These are phyloP conservation scores for Leersia perrieri DNA, from an alignment of 176 grass and related monocot genomes.

Conservation along the genomic window DNA sequence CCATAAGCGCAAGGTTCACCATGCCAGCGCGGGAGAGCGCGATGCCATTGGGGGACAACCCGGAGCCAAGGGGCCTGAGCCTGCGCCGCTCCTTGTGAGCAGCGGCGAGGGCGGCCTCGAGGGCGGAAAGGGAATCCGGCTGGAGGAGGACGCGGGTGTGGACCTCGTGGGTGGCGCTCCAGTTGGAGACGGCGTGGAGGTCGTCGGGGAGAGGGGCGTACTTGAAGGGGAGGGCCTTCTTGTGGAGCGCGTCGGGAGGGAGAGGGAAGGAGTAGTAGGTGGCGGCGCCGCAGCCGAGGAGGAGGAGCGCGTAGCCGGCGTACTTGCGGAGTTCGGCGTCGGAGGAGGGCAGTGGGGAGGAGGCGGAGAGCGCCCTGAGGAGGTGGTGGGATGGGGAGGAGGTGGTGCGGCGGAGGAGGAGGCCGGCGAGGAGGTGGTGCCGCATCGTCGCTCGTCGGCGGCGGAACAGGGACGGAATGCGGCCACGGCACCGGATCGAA, in stretches of 20 bases:
- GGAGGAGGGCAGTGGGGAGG: slow-evolving; percentile 34
- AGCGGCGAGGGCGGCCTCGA: slow-evolving; percentile 41
- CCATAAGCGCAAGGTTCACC: slow-evolving; percentile 91
- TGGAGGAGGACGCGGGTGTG: slow-evolving; percentile 78
- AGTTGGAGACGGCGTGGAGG: slow-evolving; percentile 84
- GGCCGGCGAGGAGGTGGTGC: slow-evolving; percentile 53
- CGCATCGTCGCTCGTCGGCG: slow-evolving; percentile 41
- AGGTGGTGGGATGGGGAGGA: slow-evolving; percentile 10
- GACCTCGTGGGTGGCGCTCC: slow-evolving; percentile 94
- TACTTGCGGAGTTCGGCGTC: slow-evolving; percentile 65
- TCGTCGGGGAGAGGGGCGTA: slow-evolving; percentile 83
- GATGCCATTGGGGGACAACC: slow-evolving; percentile 81
- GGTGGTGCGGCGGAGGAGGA: slow-evolving; percentile 32
- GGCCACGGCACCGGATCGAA: slow-evolving; percentile 37
- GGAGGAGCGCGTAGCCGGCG: slow-evolving; percentile 58
- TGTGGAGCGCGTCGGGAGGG: slow-evolving; percentile 63
- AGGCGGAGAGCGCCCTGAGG: slow-evolving; percentile 33
- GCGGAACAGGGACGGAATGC: background rate
- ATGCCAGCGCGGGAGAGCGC: slow-evolving; percentile 70
- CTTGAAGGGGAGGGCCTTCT: slow-evolving; percentile 76
- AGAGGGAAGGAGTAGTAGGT: slow-evolving; percentile 89
- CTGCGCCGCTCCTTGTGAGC: background rate
- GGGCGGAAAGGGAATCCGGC: slow-evolving; percentile 60
- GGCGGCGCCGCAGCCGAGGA: slow-evolving; percentile 62
- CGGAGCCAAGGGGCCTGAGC: slow-evolving; percentile 81